Base-by-base conservation (phyloP, 441 rosid genomes). In the Pelargonium citronellum region DNA sequence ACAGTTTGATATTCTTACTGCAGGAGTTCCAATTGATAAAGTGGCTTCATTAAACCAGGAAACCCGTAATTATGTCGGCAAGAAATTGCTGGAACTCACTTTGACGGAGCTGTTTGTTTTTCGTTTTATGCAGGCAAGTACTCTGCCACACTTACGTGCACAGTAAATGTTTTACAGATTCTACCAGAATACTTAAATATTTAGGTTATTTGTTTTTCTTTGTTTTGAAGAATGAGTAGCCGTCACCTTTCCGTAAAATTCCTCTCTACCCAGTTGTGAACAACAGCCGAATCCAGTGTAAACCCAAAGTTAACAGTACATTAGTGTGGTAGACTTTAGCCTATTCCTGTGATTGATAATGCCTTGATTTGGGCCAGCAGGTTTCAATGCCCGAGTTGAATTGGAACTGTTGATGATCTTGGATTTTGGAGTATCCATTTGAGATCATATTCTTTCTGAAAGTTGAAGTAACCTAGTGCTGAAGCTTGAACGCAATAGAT, bases 1-100 rank as follows among this genome's bases (percentile, higher is more conserved):
- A 24, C 17, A 55, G 17, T 9, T 5, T 55, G 61, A n/a, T 20
- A 1, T 55, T 55, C 17, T 55, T 20, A 55, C 66, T 61, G 58
- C 86, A 95, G 99, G 98, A 51, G 79, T 89, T 77, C 87, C 99
- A 43, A 83, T 95, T 65, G 99, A 95, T 81, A 90, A 88, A 86
- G 97, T 90, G 68, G 95, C 96, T 19, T 77, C 70, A 66, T 82
- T 95, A 74, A 75, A 84, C 84, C 96, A 95, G 74, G 85, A 83
- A 72, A 90, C 87, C 70, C 85, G 96, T 65, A 83, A 92, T 78
- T 81, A 85, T 83, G 96, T 92, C 49, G 97, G 91, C 74, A 81
- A 68, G 62, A 92, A 90, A 80, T 79, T 91, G 88, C 86, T 91
- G 62, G 91, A 95, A 78, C 87, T 95, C 79, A 89, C 97, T 11